phyloP scores from a whole-genome alignment of 495 filamentous ascomycete species.

The Aspergillus panamensis region DNA sequence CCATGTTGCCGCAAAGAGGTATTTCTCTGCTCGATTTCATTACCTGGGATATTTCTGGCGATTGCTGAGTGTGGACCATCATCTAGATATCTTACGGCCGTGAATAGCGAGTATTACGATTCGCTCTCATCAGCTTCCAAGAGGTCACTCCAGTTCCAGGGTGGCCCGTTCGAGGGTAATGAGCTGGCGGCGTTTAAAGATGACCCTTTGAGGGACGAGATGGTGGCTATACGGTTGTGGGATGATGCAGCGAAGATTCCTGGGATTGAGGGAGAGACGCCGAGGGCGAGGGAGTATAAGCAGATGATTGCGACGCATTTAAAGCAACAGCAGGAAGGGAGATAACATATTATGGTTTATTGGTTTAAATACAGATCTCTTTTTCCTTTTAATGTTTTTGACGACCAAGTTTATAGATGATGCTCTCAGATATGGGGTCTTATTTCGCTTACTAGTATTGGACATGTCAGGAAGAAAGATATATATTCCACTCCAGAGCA shows the following conservation, averaged over 20 bases:
- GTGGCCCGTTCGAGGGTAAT: conserved; percentile 38
- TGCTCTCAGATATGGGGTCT: too few relatives aligned
- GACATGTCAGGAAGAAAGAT: background rate
- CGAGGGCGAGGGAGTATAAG: conserved; percentile 29
- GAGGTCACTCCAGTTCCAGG: conserved; percentile 40
- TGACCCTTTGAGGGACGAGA: conserved; percentile 36
- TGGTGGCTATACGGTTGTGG: conserved; percentile 41
- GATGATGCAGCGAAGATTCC: conserved; percentile 42
- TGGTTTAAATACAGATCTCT: background rate
- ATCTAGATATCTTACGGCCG: conserved; percentile 37
- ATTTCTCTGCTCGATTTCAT: conserved; percentile 11
- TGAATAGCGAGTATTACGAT: conserved; percentile 35
- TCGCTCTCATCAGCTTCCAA: conserved; percentile 38
- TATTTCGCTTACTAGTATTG: too few relatives aligned
- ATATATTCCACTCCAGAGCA: background rate
- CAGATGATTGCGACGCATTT: conserved; percentile 31
- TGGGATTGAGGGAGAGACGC: conserved; percentile 29
- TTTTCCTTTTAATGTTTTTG: background rate
- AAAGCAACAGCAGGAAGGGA: background rate
- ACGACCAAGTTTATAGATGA: too few relatives aligned
- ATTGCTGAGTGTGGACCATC: background rate
- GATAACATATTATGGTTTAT: background rate
- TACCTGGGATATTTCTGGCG: background rate
- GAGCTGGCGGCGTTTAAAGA: conserved; percentile 30
- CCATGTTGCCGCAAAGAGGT: conserved; percentile 47